phyloP scores from a whole-genome alignment of 345 rosid genomes.

The Eucalyptus coolabah region DNA sequence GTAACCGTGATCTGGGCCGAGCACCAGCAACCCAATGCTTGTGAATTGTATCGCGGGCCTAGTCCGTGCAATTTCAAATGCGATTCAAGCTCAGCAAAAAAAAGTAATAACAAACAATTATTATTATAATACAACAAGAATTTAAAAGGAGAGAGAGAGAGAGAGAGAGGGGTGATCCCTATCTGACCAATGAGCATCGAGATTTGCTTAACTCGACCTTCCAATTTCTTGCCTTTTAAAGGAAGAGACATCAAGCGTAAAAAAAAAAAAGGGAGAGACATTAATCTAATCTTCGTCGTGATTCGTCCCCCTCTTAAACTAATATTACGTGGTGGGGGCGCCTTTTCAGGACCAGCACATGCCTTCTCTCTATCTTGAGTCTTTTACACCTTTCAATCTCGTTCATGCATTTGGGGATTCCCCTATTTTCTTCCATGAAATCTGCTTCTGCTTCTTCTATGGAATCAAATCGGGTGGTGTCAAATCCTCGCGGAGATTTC shows the following conservation, averaged over 20 bases:
- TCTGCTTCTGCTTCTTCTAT: not conserved
- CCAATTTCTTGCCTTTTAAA: not conserved
- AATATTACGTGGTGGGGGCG: not conserved
- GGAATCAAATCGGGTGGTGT: not conserved
- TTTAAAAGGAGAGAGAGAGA: not conserved
- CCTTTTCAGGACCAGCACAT: not conserved
- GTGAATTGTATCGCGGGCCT: not conserved
- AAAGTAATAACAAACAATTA: not conserved
- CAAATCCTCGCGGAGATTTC: not conserved
- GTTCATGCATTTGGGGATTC: not conserved
- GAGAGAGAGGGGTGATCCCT: not conserved
- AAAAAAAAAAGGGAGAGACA: not conserved
- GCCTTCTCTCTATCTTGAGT: not conserved
- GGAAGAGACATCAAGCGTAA: not conserved
- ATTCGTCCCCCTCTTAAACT: not conserved
- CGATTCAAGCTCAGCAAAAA: not conserved
- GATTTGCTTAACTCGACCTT: not conserved
- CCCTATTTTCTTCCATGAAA: not conserved
- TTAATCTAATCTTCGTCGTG: not conserved
- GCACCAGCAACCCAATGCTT: not conserved
- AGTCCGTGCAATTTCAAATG: not conserved
- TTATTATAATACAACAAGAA: not conserved
- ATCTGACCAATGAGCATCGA: not conserved
- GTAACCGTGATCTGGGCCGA: not conserved
- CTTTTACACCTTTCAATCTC: not conserved